These are phyloP conservation scores for Vigna reflexopilosa DNA, from an alignment of 306 rosid species.

Conservation along the genomic window DNA sequence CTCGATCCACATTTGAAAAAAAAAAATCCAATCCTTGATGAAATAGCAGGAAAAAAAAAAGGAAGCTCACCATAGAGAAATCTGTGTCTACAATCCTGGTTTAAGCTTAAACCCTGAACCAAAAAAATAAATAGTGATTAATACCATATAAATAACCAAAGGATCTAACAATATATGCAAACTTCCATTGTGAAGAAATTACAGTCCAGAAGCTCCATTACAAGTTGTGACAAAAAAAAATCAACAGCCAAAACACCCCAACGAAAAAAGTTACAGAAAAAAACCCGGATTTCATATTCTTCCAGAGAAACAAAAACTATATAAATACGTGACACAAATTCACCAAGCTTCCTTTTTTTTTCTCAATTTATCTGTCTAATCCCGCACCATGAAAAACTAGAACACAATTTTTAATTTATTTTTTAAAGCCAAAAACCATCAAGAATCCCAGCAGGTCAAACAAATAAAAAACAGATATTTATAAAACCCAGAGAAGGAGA, in stretches of 20 bases:
- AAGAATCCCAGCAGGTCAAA: conserved; percentile 1
- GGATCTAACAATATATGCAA: conserved; percentile 54
- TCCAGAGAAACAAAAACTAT: conserved; percentile 21
- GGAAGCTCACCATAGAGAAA: conserved; percentile 73
- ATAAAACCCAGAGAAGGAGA: neutral
- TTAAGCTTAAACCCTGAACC: conserved; percentile 60
- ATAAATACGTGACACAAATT: conserved; percentile 8
- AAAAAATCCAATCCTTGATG: conserved; percentile 19
- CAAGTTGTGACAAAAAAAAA: conserved; percentile 22
- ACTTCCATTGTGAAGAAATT: conserved; percentile 7
- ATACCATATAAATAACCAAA: conserved; percentile 32
- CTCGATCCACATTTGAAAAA: conserved; percentile 43
- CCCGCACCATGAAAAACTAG: neutral
- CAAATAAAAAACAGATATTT: neutral
- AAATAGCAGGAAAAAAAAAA: conserved; percentile 10
- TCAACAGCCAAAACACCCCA: conserved; percentile 25
- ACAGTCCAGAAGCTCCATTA: conserved; percentile 26
- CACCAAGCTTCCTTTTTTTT: conserved; percentile 7
- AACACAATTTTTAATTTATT: neutral
- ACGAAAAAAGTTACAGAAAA: conserved; percentile 32
- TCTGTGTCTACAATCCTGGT: conserved; percentile 51
- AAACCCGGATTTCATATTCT: conserved; percentile 46
- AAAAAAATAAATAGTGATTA: conserved; percentile 50
- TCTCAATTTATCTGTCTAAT: conserved; percentile 22
- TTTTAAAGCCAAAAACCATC: neutral